These are phyloP conservation scores for Lophium mytilinum DNA, from an alignment of 495 filamentous ascomycete genomes.

Conservation along the genomic window DNA sequence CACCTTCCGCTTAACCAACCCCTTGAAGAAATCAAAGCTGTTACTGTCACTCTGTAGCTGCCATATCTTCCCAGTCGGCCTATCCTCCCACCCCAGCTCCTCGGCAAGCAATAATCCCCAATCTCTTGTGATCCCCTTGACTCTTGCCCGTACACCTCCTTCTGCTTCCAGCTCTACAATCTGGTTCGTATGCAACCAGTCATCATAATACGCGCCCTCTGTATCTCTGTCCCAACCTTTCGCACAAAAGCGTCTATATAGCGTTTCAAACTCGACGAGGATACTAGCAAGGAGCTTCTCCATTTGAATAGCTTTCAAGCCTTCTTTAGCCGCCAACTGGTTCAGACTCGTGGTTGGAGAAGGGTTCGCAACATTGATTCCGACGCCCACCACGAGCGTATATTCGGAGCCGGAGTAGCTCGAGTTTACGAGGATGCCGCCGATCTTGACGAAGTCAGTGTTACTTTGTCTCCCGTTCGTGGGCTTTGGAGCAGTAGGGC, in stretches of 20 bases:
- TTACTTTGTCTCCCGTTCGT: constrained; percentile 36
- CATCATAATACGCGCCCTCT: constrained; percentile 69
- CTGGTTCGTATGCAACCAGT: constrained; percentile 72
- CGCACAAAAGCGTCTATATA: constrained; percentile 66
- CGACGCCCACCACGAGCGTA: constrained; percentile 81
- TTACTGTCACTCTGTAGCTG: constrained; percentile 93
- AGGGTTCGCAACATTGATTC: constrained; percentile 78
- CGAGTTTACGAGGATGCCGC: constrained; percentile 88
- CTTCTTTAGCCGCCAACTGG: constrained; percentile 41
- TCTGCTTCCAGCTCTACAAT: constrained; percentile 82
- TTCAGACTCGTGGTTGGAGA: constrained; percentile 83
- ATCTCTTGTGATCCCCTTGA: constrained; percentile 82
- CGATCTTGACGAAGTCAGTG: constrained; percentile 70
- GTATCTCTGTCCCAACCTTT: constrained; percentile 64
- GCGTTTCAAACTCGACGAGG: constrained; percentile 65
- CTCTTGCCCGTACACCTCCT: constrained; percentile 66
- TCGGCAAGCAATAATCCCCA: constrained; percentile 79
- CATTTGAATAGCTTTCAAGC: constrained; percentile 50
- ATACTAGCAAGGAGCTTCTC: constrained; percentile 83
- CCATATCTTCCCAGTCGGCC: constrained; percentile 67
- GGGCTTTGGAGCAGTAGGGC: constrained; percentile 41
- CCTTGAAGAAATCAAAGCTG: constrained; percentile 96
- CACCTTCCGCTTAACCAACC: constrained; percentile 74
- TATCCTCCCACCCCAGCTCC: constrained; percentile 66
- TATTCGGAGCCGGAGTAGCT: constrained; percentile 69